A percentile compares a stretch with the other conserved stretches of the same genome.
Conservation (phyloP, 345 rosid genomes). For the Salix koriyanagi region DNA sequence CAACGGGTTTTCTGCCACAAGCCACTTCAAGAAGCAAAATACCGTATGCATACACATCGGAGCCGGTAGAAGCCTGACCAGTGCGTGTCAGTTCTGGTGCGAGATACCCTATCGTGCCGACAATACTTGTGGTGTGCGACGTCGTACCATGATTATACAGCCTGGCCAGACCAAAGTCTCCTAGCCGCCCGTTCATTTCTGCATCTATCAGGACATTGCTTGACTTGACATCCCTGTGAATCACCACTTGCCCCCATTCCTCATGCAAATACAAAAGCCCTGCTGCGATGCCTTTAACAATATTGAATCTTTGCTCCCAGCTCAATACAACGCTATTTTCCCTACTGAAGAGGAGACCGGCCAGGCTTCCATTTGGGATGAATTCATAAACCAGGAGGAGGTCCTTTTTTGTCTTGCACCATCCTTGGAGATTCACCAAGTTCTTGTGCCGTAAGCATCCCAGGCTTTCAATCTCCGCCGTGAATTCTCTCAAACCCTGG, state of each 20-base stretch:
- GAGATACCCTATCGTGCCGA: conserved; percentile 73
- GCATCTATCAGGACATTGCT: conserved; percentile 69
- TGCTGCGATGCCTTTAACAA: conserved; percentile 60
- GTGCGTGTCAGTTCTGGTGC: conserved; percentile 72
- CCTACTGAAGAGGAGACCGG: conserved; percentile 34
- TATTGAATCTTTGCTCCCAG: conserved; percentile 65
- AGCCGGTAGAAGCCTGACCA: conserved; percentile 56
- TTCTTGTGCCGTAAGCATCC: conserved; percentile 65
- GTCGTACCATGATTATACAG: conserved; percentile 52
- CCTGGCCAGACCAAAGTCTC: conserved; percentile 84
- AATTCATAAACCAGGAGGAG: conserved; percentile 64
- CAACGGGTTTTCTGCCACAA: conserved; percentile 49
- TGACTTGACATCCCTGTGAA: conserved; percentile 74
- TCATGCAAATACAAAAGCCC: conserved; percentile 64
- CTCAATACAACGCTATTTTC: conserved; percentile 28
- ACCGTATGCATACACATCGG: conserved; percentile 69
- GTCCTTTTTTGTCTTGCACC: conserved; percentile 59
- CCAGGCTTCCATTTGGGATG: conserved; percentile 69
- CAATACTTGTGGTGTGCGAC: conserved; percentile 52
- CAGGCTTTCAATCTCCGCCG: conserved; percentile 65
- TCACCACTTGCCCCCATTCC: conserved; percentile 72
- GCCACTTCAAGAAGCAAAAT: conserved; percentile 63
- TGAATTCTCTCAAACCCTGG: conserved; percentile 76
- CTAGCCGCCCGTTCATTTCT: conserved; percentile 58
- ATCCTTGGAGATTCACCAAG: conserved; percentile 70